Base-by-base conservation (phyloP, 805 yeast genomes). In the Lachancea lanzarotensis region DNA sequence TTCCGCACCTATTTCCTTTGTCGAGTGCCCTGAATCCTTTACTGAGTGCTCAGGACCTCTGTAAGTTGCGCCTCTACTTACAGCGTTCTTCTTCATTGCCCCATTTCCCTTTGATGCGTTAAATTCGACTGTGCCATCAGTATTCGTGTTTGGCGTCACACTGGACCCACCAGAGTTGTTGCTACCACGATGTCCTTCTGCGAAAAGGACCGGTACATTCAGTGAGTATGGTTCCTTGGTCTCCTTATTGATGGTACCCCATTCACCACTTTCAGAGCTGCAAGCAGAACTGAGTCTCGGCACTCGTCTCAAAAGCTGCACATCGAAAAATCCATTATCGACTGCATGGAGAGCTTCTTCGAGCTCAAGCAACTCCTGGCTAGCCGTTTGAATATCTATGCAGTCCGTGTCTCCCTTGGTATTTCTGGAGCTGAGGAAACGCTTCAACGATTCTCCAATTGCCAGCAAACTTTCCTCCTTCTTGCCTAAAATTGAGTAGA, bases 401-500 rank as follows among this genome's bases (percentile, higher is more conserved):
- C 53, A 62, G 0, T 45, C 32, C 13, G 55, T 45, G 33, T 56
- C 60, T 13, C 56, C 44, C 2, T 38, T 45, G 2, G 50, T 40
- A 0, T 65, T 52, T 38, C 52, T 56, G 5, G 42, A 45, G 1
- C 56, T 51, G 38, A 66, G 63, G 1, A 56, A 54, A 12, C 42
- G 48, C 6, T 59, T 47, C 31, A 68, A 35, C 1, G 60, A 42
- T 27, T 57, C 55, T 43, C 60, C 63, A 7, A 53, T 54, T 26
- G 61, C 54, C 39, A 55, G 55, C 29, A 71, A 39, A 17, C 71
- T 69, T 8, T 74, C 73, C 55, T 84, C 93, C 47, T 82, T 82
- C 48, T 79, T 71, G 2, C 86, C 85, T 46, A 84, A 73, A 11
- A 83, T 74, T 2, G 86, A 83, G 60, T 79, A 84, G 42, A 84